phyloP scores from a whole-genome alignment of 495 filamentous ascomycete species.

The Elaphomyces granulatus region DNA sequence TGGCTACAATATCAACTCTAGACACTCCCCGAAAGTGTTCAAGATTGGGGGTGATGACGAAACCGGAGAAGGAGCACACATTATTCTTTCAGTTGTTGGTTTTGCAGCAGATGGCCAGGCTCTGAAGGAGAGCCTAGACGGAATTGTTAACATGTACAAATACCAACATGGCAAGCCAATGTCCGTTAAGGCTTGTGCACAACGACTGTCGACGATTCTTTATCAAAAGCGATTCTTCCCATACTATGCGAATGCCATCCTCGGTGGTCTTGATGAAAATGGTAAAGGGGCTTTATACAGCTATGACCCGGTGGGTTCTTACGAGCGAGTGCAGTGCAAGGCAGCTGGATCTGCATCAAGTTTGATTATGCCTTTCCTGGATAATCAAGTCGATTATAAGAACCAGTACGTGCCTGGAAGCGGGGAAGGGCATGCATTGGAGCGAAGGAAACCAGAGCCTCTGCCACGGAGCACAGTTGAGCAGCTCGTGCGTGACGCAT shows the following conservation, averaged over 20 bases:
- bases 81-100: slow-evolving; percentile 85
- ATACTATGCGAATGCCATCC: slow-evolving; percentile 87
- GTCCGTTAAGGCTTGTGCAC: slow-evolving; percentile 82
- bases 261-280: slow-evolving; percentile 88
- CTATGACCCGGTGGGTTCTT: slow-evolving; percentile 94
- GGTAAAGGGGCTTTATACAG: slow-evolving; percentile 90
- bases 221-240: slow-evolving; percentile 98
- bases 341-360: slow-evolving; percentile 91
- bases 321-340: slow-evolving; percentile 89
- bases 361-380: slow-evolving; percentile 96
- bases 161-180: slow-evolving; percentile 91
- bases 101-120: slow-evolving; percentile 90
- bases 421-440: slow-evolving; percentile 65
- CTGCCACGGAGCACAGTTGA: slow-evolving; percentile 62
- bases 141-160: slow-evolving; percentile 90
- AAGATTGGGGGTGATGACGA: slow-evolving; percentile 84
- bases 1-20: slow-evolving; percentile 97
- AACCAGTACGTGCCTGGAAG: slow-evolving; percentile 93
- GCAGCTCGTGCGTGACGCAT: slow-evolving; percentile 85
- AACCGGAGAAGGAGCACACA: slow-evolving; percentile 64
- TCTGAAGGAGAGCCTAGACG: slow-evolving; percentile 76
- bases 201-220: slow-evolving; percentile 81
- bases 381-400: slow-evolving; percentile 99
- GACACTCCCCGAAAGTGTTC: slow-evolving; percentile 88
- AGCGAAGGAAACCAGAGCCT: slow-evolving; percentile 45